Base-by-base conservation (phyloP, 805 yeast species). In the Nakazawaea siamensis region DNA sequence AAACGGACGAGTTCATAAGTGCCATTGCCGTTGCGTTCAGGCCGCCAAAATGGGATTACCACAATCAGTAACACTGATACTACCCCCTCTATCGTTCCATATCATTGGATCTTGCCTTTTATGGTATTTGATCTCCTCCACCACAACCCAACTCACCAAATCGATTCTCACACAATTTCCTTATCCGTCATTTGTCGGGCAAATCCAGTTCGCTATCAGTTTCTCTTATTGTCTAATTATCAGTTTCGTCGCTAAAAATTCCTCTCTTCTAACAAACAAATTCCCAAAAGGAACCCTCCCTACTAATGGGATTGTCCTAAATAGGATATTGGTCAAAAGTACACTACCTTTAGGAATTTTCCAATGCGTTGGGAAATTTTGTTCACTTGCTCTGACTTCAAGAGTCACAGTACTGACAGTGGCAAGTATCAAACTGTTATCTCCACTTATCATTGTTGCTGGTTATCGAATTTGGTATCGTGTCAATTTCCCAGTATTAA, bases 331-430 rank as follows among this genome's bases (percentile, higher is more conserved):
- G 3, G 37, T 73, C 10, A 61, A 64, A 37, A 66, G 71, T 0
- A 72, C 75, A 7, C 49, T 77, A 18, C 87, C 87, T 0, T 58
- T 79, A 51, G 82, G 84, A 1, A 50, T 76, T 9, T 75, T 78
- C 48, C 86, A 78, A 46, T 76, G 77, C 44, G 55, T 68, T 13
- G 85, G 85, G 2, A 78, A 77, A 50, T 65, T 66, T 46, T 73
- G 75, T 48, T 70, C 76, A 4, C 67, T 79, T 27, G 67, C 70
- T 24, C 85, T 86, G 0, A 77, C 83, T 0, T 70, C 82, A 5
- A 47, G 73, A 27, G 76, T 78, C 5, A 76, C 84, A 0, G 68
- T 79, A 11, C 78, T 85, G 0, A 75, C 86, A 0, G 82, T 78
- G 1, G 76, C 84, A 1, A 76, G 82, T 38, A 66, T 80, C n/a